Conservation (phyloP, 1,284 basidiomycete genomes). For the Heimioporus retisporus region DNA sequence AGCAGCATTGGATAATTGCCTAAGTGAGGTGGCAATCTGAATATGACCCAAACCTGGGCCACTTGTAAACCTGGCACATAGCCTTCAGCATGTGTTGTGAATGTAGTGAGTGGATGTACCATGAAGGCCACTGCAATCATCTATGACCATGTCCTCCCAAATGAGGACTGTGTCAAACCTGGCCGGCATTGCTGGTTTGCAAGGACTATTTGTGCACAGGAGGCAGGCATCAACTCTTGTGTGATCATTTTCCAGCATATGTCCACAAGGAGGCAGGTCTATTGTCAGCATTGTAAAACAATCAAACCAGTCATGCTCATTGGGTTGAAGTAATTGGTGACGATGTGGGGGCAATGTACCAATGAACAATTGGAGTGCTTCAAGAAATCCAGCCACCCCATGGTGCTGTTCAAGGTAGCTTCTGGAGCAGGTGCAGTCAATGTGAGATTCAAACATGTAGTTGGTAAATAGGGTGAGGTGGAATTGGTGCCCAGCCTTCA, state of each 20-base stretch:
- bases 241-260: background rate
- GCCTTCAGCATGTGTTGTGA: background rate
- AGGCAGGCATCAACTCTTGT: background rate
- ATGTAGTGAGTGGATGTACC: background rate
- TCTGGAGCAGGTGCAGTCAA: background rate
- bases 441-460: background rate
- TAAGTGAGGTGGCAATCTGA: constrained; percentile 15
- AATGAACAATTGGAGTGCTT: background rate
- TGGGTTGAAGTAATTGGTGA: background rate
- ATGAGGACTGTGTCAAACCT: background rate
- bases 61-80: constrained; percentile 12
- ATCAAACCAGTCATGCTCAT: background rate
- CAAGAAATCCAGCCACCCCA: background rate
- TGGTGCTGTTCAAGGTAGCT: background rate
- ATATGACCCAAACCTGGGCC: constrained; percentile 14
- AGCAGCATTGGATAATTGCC: constrained; percentile 7
- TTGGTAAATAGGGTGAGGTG: too few relatives aligned
- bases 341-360: background rate
- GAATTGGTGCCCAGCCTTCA: too few relatives aligned
- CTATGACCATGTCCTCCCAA: background rate
- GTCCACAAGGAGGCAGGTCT: background rate
- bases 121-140: background rate
- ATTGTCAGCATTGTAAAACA: background rate
- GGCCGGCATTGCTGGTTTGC: background rate
- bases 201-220: background rate